These are phyloP conservation scores for Musa itinerans DNA, from an alignment of 176 grass and related monocot genomes.

Conservation along the genomic window DNA sequence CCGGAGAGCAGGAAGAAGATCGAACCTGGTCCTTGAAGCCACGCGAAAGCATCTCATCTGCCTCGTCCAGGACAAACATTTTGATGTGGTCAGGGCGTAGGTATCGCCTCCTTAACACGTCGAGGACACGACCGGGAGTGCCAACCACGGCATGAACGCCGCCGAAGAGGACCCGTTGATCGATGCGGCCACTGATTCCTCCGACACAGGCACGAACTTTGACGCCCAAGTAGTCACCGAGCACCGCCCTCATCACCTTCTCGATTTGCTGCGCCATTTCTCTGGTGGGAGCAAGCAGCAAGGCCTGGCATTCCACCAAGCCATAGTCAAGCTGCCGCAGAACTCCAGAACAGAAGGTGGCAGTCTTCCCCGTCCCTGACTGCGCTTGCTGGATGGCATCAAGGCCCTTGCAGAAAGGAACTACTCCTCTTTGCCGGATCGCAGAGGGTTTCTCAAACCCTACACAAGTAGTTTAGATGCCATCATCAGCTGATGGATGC, in stretches of 20 bases:
- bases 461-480: constrained; percentile 10
- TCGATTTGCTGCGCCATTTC: constrained; percentile 91
- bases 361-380: constrained; percentile 90
- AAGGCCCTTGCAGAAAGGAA: constrained; percentile 87
- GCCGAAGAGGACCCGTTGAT: constrained; percentile 74
- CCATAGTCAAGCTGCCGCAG: constrained; percentile 86
- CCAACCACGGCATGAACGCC: constrained; percentile 90
- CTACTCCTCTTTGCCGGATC: constrained; percentile 86
- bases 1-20: too few species aligned
- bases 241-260: constrained; percentile 88
- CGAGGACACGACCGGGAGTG: constrained; percentile 76
- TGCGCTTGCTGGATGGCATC: constrained; percentile 97
- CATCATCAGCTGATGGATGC: not conserved
- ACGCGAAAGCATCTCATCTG: constrained; percentile 97
- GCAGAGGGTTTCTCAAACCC: constrained; percentile 97
- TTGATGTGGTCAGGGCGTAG: constrained; percentile 75
- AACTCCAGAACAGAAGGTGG: constrained; percentile 90
- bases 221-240: constrained; percentile 87
- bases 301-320: constrained; percentile 78
- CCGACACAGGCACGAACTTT: constrained; percentile 92
- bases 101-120: constrained; percentile 77
- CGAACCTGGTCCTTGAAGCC: constrained; percentile 92
- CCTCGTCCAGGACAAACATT: constrained; percentile 95
- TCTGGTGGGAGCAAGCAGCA: constrained; percentile 87
- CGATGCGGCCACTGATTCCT: constrained; percentile 79